Conservation (phyloP, 2,329 filamentous ascomycete species). For the Colletotrichum nymphaeae region DNA sequence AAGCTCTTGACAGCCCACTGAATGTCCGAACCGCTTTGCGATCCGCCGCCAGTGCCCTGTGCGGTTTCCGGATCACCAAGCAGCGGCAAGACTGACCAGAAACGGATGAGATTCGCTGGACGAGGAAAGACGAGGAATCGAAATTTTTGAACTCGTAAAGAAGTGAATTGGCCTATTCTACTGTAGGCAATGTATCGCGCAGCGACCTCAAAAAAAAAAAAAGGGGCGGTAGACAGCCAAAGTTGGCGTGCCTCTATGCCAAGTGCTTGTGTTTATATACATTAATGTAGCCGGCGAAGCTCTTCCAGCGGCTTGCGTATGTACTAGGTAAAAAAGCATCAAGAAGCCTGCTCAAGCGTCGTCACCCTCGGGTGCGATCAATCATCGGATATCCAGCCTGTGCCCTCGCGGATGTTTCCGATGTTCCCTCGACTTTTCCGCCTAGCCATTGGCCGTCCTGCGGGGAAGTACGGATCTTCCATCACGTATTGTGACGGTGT, state of each 20-base stretch:
- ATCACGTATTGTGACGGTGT: slow-evolving; percentile 19
- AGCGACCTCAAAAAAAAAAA: slow-evolving; percentile 1
- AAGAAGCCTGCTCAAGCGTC: not conserved
- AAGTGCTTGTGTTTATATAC: slow-evolving; percentile 21
- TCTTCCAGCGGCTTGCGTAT: not conserved
- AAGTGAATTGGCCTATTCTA: slow-evolving; percentile 17
- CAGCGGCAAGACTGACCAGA: not conserved
- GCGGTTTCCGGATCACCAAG: not conserved
- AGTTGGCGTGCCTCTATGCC: not conserved
- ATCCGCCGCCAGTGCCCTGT: not conserved
- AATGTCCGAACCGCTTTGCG: not conserved
- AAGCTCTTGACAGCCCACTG: slow-evolving; percentile 5
- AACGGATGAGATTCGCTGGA: not conserved
- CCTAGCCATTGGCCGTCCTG: slow-evolving; percentile 21
- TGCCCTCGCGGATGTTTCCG: slow-evolving; percentile 6
- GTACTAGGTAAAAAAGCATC: not conserved
- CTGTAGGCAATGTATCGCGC: slow-evolving; percentile 6
- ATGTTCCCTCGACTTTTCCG: slow-evolving; percentile 17
- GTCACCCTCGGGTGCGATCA: not conserved
- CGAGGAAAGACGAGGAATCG: not conserved
- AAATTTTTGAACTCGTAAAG: not conserved
- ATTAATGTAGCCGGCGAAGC: slow-evolving; percentile 12
- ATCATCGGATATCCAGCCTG: slow-evolving; percentile 26
- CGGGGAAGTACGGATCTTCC: slow-evolving; percentile 29
- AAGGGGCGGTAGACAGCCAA: not conserved